These are phyloP conservation scores for Colletotrichum sp. DNA, from an alignment of 2,329 filamentous ascomycete species.

Conservation along the genomic window DNA sequence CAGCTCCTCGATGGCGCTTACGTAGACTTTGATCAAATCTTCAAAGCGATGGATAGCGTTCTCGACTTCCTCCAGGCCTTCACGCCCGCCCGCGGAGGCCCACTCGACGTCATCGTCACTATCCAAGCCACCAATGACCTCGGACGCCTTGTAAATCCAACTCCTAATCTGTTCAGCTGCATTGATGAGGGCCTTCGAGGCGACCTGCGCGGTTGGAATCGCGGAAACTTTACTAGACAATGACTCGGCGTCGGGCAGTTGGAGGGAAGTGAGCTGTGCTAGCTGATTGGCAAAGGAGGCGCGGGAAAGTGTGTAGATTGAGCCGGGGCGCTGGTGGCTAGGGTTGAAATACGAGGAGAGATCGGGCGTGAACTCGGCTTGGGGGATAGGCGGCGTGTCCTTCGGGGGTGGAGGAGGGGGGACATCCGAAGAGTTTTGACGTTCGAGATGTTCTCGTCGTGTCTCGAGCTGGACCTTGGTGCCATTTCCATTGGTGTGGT, in stretches of 20 bases:
- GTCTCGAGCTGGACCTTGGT: conserved; percentile 65
- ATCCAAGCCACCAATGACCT: conserved; percentile 87
- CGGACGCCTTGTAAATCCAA: conserved; percentile 92
- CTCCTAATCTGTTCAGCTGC: conserved; percentile 91
- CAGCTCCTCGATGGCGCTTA: conserved; percentile 90
- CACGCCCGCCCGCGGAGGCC: conserved; percentile 86
- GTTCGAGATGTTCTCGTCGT: conserved; percentile 62
- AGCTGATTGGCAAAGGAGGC: conserved; percentile 94
- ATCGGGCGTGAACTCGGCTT: conserved; percentile 53
- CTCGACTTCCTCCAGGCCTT: conserved; percentile 77
- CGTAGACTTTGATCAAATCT: conserved; percentile 88
- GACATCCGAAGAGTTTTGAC: conserved; percentile 43
- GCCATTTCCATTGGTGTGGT: conserved; percentile 72
- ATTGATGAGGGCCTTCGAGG: conserved; percentile 80
- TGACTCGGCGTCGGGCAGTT: conserved; percentile 83
- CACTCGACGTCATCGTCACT: conserved; percentile 98
- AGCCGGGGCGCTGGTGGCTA: conserved; percentile 73
- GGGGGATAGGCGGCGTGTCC: conserved; percentile 44
- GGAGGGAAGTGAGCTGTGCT: conserved; percentile 87
- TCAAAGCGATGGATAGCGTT: conserved; percentile 84
- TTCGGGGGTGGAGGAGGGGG: conserved; percentile 51
- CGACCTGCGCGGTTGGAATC: conserved; percentile 84
- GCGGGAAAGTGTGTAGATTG: conserved; percentile 91
- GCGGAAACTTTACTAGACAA: conserved; percentile 83
- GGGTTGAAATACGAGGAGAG: conserved; percentile 70